Conservation (phyloP, 75 land plant genomes). For the Selaginella tamariscina region DNA sequence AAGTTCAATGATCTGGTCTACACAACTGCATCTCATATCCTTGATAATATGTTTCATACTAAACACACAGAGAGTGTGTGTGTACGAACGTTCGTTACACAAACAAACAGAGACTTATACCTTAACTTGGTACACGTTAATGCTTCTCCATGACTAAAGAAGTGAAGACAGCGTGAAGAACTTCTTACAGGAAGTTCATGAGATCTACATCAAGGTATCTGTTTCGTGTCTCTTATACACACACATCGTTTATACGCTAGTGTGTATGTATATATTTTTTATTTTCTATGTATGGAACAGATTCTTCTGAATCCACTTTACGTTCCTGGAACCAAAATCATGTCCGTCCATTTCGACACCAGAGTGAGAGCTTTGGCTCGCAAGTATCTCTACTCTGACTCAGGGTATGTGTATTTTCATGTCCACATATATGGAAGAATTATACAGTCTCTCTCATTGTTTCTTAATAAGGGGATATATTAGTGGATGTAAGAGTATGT, state of each 20-base stretch:
- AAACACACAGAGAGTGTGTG: too few relatives aligned
- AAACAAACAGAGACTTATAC: neutral
- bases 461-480: too few relatives aligned
- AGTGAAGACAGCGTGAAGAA: slow-evolving; percentile 96
- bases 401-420: too few relatives aligned
- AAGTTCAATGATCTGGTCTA: slow-evolving; percentile 93
- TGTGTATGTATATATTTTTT: neutral
- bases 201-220: slow-evolving; percentile 85
- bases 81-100: slow-evolving; percentile 7
- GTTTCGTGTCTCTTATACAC: neutral
- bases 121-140: slow-evolving; percentile 22
- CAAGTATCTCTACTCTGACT: too few relatives aligned
- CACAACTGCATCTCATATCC: slow-evolving; percentile 99
- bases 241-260: neutral
- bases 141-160: slow-evolving; percentile 93
- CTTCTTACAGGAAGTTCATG: slow-evolving; percentile 98
- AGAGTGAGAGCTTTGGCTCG: slow-evolving; percentile 88
- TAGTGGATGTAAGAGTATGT: too few relatives aligned
- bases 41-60: slow-evolving; percentile 13
- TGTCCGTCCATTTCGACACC: slow-evolving; percentile 86
- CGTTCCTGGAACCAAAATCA: slow-evolving; percentile 77
- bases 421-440: too few relatives aligned
- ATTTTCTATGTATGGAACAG: slow-evolving; percentile 32
- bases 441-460: too few relatives aligned
- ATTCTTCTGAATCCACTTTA: slow-evolving; percentile 84